Evolutionary conservation across 2,329 filamentous ascomycete species (phyloP), one percentile per base, ranked within the genome.

Genomic region (Botrytis medusae): DNA sequence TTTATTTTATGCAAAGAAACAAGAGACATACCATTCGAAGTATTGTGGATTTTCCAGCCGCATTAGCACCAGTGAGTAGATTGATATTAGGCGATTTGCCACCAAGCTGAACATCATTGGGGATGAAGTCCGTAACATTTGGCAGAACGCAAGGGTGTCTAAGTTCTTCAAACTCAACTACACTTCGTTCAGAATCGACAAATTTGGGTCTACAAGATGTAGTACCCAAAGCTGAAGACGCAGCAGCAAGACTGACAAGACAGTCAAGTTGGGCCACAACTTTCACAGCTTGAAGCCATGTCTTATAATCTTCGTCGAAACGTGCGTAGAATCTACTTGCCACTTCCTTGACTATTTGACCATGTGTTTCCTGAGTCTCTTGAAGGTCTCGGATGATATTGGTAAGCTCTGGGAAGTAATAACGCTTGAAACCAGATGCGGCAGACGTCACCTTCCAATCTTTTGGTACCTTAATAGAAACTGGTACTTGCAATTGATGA

Each of bases 391-490:
- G 92, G 34, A 99, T 94, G 2, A 98, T 88, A 42, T 88, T 86
- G 22, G 92, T 92, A 22, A 98, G 87, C 79, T 97, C 92, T 1
- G 91, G 88, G 77, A 95, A 97, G 84, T 98, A 99, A 85, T 95
- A 99, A 0, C 96, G 92, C 83, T 97, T 98, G 79, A 97, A 93
- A 73, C 91, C 90, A 75, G 92, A 89, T 0, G 96, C 98, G 0
- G 95, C 92, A 7, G 96, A 98, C 94, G 98, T 98, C 80, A 98
- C 95, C 76, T 94, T 91, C 95, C 96, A 99, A 78, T 86, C 89
- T 77, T 92, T 92, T 0, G 96, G 96, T 3, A 99, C 84, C 73
- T 97, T 97, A 79, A 93, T 85, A 1, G 85, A 84, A 82, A 96
- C 97, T 0, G 96, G 95, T 0, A 93, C 92, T 81, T 99, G 96